Conservation (phyloP, 1,284 basidiomycete genomes). For the Meira miltonrushii region DNA sequence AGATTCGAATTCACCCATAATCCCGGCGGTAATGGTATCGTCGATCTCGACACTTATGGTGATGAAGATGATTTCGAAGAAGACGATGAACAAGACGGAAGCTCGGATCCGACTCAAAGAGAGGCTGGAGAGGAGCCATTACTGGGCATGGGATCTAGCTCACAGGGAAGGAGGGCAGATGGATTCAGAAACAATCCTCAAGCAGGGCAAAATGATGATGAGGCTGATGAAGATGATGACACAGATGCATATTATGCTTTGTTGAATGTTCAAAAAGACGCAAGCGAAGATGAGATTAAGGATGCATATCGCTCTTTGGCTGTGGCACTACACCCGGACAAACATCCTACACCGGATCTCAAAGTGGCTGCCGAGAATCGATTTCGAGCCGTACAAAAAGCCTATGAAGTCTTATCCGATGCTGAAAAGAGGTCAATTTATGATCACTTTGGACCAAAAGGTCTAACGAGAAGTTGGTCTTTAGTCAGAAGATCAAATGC, state of each 20-base stretch:
- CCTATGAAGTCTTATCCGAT: slow-evolving; percentile 68
- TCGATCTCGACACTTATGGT: background rate
- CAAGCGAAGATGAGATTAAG: slow-evolving; percentile 65
- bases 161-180: background rate
- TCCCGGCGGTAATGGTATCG: slow-evolving; percentile 1
- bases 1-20: background rate
- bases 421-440: slow-evolving; percentile 71
- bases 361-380: slow-evolving; percentile 63
- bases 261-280: slow-evolving; percentile 64
- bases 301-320: slow-evolving; percentile 68
- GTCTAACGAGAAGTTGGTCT: slow-evolving; percentile 57
- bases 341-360: slow-evolving; percentile 62
- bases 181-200: background rate
- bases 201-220: slow-evolving; percentile 6
- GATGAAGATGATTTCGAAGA: background rate
- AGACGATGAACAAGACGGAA: background rate
- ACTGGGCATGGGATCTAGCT: background rate
- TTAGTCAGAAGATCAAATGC: slow-evolving; percentile 50
- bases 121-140: slow-evolving; percentile 4
- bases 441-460: slow-evolving; percentile 67
- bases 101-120: background rate
- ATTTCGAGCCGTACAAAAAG: slow-evolving; percentile 71
- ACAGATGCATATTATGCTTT: slow-evolving; percentile 52
- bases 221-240: slow-evolving; percentile 22
- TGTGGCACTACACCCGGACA: slow-evolving; percentile 79